Evolutionary conservation across 2,329 filamentous ascomycete genomes (phyloP).

Genomic region (Venturia nashicola): DNA sequence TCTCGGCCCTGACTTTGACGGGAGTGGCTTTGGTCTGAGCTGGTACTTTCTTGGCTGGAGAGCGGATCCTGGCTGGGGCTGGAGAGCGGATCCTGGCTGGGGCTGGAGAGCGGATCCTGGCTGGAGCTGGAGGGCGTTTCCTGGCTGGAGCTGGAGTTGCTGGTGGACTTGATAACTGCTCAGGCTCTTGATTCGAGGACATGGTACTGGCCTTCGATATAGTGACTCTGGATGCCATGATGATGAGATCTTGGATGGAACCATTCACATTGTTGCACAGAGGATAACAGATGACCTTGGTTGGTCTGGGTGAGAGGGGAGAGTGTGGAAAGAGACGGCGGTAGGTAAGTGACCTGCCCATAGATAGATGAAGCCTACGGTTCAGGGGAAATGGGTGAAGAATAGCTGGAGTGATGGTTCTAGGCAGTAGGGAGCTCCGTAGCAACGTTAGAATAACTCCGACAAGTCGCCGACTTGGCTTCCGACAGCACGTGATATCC

Average conservation of each 20-base stretch:
- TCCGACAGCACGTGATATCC: background rate
- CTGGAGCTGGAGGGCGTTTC: slow-evolving; percentile 21
- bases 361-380: background rate
- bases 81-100: no score
- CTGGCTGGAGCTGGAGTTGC: slow-evolving; percentile 22
- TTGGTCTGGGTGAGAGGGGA: background rate
- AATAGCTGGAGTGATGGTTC: background rate
- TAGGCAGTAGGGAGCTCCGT: background rate
- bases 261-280: background rate
- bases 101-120: no score
- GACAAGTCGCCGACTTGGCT: background rate
- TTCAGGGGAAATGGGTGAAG: background rate
- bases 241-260: background rate
- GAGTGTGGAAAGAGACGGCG: background rate
- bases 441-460: background rate
- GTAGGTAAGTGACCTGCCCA: background rate
- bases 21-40: slow-evolving; percentile 11
- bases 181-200: background rate
- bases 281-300: background rate
- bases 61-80: slow-evolving; percentile 12
- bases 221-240: background rate
- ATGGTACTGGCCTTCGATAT: background rate
- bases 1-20: slow-evolving; percentile 6
- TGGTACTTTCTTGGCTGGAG: background rate
- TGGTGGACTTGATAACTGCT: slow-evolving; percentile 31